Percentiles rank a stretch among this genome's conserved stretches.
Conservation (phyloP, 768 basidiomycete genomes). For the Pleurotus eryngii region DNA sequence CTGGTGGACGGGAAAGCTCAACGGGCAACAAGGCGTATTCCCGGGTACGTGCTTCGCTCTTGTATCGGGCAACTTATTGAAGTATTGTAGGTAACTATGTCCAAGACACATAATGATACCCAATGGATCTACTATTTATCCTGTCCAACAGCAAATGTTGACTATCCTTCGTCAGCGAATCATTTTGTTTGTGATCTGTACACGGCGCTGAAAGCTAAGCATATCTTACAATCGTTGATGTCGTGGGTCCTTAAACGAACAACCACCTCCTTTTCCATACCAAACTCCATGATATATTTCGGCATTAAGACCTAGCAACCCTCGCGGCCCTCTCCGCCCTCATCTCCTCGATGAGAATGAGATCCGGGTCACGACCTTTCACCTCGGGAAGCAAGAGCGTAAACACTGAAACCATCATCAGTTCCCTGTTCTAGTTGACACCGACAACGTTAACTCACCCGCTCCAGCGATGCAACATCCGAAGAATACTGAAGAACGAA, state of each 20-base stretch:
- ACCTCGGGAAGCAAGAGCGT: conserved; percentile 5
- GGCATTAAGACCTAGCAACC: too few relatives aligned
- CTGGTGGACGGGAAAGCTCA: conserved; percentile 94
- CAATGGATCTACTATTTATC: too few relatives aligned
- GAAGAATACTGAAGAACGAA: conserved; percentile 52
- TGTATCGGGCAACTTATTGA: conserved; percentile 5
- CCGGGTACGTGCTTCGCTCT: conserved; percentile 51
- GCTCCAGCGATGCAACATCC: conserved; percentile 61
- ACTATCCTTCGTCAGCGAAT: too few relatives aligned
- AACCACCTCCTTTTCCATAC: too few relatives aligned
- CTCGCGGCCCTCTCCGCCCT: not conserved
- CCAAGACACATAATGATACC: conserved; percentile 41
- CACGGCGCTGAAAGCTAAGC: too few relatives aligned
- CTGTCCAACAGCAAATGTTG: too few relatives aligned
- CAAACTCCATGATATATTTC: too few relatives aligned
- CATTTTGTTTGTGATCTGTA: too few relatives aligned
- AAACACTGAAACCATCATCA: not conserved
- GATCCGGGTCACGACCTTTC: conserved; percentile 3
- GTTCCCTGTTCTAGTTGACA: not conserved
- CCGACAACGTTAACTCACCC: conserved; percentile 6
- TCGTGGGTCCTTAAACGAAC: too few relatives aligned
- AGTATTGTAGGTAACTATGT: conserved; percentile 58
- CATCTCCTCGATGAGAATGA: conserved; percentile 7
- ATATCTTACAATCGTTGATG: too few relatives aligned
- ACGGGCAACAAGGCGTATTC: conserved; percentile 85